Conservation (phyloP, 441 rosid species). For the Pelargonium cotyledonis region DNA sequence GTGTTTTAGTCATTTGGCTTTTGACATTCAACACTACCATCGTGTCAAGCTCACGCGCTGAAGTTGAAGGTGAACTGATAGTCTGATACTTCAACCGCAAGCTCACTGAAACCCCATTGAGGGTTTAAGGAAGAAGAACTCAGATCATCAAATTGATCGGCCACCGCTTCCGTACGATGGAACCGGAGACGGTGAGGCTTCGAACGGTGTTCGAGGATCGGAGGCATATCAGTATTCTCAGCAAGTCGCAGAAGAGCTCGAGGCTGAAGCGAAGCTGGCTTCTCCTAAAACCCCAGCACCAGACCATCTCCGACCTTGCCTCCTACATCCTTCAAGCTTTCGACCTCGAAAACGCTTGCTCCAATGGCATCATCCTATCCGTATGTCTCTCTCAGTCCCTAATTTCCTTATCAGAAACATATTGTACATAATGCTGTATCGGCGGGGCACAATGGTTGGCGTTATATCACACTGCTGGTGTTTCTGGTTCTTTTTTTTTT, state of each 20-base stretch:
- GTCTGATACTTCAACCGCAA: neutral
- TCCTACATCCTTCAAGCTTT: conserved; percentile 47
- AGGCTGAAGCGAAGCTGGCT: conserved; percentile 71
- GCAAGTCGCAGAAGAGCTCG: conserved; percentile 46
- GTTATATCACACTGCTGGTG: neutral
- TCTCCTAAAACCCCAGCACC: conserved; percentile 59
- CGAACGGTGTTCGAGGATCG: conserved; percentile 54
- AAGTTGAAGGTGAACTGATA: neutral
- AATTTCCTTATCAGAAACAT: conserved; percentile 5
- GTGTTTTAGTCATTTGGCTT: neutral
- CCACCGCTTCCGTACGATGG: conserved; percentile 20
- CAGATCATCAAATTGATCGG: neutral
- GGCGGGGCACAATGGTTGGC: neutral
- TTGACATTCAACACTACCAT: neutral
- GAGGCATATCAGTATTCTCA: conserved; percentile 31
- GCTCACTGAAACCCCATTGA: neutral
- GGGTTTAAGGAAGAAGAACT: neutral
- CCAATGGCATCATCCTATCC: conserved; percentile 61
- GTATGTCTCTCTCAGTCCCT: conserved; percentile 32
- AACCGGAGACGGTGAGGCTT: conserved; percentile 42
- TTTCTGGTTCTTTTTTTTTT: neutral
- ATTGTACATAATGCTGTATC: neutral
- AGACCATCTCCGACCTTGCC: conserved; percentile 66
- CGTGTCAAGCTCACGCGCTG: neutral
- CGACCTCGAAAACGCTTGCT: conserved; percentile 54